Evolutionary conservation across 441 rosid genomes (phyloP).

Genomic region (Capsella rubella): DNA sequence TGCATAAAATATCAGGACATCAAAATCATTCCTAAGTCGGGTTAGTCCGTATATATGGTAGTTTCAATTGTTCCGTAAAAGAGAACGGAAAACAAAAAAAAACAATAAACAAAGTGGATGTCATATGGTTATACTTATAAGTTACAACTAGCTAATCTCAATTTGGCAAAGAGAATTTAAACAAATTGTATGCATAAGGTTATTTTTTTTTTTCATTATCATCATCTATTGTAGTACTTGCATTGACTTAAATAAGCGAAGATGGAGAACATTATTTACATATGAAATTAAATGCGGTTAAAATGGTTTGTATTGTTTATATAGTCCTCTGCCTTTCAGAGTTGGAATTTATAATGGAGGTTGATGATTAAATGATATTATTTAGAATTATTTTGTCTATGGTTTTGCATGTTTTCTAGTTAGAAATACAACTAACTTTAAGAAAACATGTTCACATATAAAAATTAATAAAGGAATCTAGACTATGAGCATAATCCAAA

Average conservation of each 20-base stretch:
- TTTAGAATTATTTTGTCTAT: neutral
- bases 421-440: neutral
- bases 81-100: neutral
- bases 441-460: neutral
- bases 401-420: neutral
- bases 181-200: neutral
- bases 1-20: neutral
- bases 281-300: too few species aligned
- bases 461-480: neutral
- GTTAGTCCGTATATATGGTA: neutral
- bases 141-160: neutral
- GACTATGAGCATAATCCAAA: neutral
- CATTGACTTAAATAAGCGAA: too few species aligned
- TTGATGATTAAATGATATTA: too few species aligned
- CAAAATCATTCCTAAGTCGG: neutral
- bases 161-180: neutral
- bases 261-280: too few species aligned
- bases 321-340: too few species aligned
- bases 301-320: too few species aligned
- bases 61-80: neutral
- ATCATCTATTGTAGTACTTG: too few species aligned
- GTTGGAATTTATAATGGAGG: too few species aligned
- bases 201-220: too few species aligned
- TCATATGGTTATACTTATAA: neutral
- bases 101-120: neutral